Evolutionary conservation across 345 rosid genomes (phyloP).

Genomic region (Euclidium syriacum): DNA sequence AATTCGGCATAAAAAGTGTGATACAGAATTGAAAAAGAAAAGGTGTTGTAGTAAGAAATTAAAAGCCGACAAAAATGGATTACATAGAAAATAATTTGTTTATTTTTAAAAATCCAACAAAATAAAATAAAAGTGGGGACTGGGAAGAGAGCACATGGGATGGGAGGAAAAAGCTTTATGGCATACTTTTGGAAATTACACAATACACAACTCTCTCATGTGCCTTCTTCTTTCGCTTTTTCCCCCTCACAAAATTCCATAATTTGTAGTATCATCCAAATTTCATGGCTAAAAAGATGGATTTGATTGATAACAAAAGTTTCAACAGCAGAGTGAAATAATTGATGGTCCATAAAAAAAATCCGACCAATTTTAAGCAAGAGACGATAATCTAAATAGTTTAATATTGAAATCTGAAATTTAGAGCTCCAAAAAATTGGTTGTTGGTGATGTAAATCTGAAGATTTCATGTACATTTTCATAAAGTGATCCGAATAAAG

Average conservation of each 20-base stretch:
- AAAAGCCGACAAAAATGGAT: conserved; percentile 15
- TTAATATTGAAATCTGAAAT: too few species aligned
- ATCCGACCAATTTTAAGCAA: too few species aligned
- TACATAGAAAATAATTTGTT: neutral
- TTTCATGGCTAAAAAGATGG: neutral
- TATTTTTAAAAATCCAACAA: neutral
- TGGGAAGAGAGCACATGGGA: conserved; percentile 27
- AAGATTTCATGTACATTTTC: too few species aligned
- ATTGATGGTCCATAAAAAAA: too few species aligned
- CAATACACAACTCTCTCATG: conserved; percentile 17
- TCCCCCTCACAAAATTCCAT: neutral
- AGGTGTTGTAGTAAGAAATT: neutral
- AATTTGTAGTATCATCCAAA: neutral
- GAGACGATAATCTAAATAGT: too few species aligned
- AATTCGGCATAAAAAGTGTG: conserved; percentile 14
- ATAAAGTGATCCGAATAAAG: neutral
- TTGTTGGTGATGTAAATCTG: too few species aligned
- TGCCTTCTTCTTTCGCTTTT: neutral
- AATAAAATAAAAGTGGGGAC: conserved; percentile 19
- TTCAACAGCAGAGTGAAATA: too few species aligned
- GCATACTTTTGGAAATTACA: conserved; percentile 12
- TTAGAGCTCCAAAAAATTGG: too few species aligned
- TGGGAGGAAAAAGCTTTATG: neutral
- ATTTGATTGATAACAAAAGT: neutral
- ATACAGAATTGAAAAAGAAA: neutral